Conservation (phyloP, 768 basidiomycete genomes). For the Clavaria fumosa region DNA sequence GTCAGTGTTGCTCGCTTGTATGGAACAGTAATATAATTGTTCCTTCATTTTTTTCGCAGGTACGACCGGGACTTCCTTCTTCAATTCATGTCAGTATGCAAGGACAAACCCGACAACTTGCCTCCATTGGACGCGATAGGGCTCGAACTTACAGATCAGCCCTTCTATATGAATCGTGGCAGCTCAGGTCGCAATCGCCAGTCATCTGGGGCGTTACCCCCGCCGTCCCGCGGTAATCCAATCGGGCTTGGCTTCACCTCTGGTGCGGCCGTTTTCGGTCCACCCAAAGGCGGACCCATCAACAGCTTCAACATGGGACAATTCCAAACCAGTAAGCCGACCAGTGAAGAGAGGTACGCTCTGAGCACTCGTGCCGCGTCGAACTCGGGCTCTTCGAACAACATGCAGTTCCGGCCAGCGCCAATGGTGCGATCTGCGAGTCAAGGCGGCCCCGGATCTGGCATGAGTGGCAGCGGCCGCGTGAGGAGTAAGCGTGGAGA, state of each 20-base stretch:
- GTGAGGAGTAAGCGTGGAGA: conserved; percentile 77
- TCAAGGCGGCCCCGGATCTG: conserved; percentile 37
- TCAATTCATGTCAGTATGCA: conserved; percentile 91
- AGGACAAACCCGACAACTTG: conserved; percentile 84
- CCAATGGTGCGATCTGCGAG: conserved; percentile 57
- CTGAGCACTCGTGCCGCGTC: conserved; percentile 32
- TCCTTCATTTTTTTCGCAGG: conserved; percentile 24
- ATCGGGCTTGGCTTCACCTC: conserved; percentile 23
- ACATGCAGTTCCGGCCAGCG: conserved; percentile 32
- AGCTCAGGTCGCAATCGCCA: conserved; percentile 48
- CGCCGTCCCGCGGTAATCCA: conserved; percentile 28
- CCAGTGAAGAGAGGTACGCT: conserved; percentile 56
- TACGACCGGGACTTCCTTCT: conserved; percentile 96
- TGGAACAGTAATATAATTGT: background rate
- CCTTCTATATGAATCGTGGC: conserved; percentile 38
- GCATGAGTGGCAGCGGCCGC: conserved; percentile 27
- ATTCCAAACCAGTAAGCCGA: conserved; percentile 53
- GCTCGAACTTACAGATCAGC: conserved; percentile 60
- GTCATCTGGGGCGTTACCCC: conserved; percentile 25
- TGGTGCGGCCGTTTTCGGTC: conserved; percentile 25
- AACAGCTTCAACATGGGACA: conserved; percentile 42
- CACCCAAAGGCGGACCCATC: conserved; percentile 19
- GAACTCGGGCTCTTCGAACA: conserved; percentile 28
- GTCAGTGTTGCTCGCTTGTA: conserved; percentile 22
- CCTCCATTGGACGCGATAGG: conserved; percentile 86